Evolutionary conservation across 805 yeast species (phyloP).

Genomic region (Saccharomycopsis fermentans): DNA sequence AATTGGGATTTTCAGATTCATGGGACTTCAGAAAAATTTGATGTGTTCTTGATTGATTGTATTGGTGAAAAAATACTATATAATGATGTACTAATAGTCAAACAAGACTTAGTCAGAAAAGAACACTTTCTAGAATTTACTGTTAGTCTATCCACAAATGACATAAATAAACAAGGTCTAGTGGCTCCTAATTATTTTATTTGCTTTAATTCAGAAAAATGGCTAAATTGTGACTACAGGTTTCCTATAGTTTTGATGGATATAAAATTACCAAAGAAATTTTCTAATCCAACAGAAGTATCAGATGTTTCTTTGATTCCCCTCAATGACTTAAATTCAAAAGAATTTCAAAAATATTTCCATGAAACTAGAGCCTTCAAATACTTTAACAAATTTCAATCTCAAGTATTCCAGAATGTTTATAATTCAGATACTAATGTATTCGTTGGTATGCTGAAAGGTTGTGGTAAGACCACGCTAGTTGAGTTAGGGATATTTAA

Average conservation of each 20-base stretch:
- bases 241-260: conserved; percentile 47
- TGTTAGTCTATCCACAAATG: conserved; percentile 41
- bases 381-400: conserved; percentile 61
- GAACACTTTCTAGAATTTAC: conserved; percentile 56
- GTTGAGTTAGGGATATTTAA: conserved; percentile 66
- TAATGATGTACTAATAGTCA: conserved; percentile 43
- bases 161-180: conserved; percentile 22
- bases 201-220: conserved; percentile 63
- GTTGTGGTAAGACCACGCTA: conserved; percentile 61
- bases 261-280: conserved; percentile 49
- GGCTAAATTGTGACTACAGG: conserved; percentile 69
- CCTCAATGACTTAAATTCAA: conserved; percentile 35
- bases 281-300: conserved; percentile 52
- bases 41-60: conserved; percentile 69
- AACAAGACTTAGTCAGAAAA: conserved; percentile 37
- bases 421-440: conserved; percentile 49
- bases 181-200: conserved; percentile 69
- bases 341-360: conserved; percentile 38
- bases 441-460: conserved; percentile 64
- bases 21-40: conserved; percentile 54
- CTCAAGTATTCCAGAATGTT: conserved; percentile 55
- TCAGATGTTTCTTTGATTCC: conserved; percentile 43
- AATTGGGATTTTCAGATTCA: conserved; percentile 63
- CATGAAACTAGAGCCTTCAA: conserved; percentile 21
- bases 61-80: conserved; percentile 70